These are phyloP conservation scores for Aphanomyces stellatus DNA, from an alignment of 352 stramenopile genomes.

Conservation along the genomic window DNA sequence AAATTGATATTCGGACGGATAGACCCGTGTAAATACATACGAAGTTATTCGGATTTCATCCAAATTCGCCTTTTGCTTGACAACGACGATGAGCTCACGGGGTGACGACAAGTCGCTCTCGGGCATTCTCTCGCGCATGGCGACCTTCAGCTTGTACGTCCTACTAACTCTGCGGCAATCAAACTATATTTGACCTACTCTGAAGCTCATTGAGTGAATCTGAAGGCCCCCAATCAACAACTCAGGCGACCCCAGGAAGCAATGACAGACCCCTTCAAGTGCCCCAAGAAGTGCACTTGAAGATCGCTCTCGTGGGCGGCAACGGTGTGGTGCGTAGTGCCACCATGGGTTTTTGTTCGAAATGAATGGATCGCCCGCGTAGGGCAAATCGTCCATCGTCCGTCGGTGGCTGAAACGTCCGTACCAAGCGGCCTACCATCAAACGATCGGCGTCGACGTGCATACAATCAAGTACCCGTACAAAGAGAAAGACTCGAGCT, in stretches of 20 bases:
- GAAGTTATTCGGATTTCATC: too few species aligned
- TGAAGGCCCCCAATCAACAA: constrained; percentile 22
- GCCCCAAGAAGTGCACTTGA: constrained; percentile 39
- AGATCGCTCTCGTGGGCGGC: constrained; percentile 74
- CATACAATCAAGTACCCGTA: constrained; percentile 37
- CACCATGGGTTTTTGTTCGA: neutral
- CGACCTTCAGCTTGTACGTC: constrained; percentile 15
- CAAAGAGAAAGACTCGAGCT: constrained; percentile 39
- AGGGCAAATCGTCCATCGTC: constrained; percentile 80
- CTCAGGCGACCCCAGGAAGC: constrained; percentile 22
- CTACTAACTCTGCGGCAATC: too few species aligned
- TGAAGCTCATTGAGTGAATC: constrained; percentile 16
- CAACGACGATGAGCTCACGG: too few species aligned
- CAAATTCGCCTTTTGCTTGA: neutral
- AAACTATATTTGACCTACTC: too few species aligned
- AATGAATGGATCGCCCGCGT: neutral
- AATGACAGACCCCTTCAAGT: too few species aligned
- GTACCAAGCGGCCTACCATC: constrained; percentile 57
- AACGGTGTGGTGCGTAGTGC: constrained; percentile 43
- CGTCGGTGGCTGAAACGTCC: constrained; percentile 63
- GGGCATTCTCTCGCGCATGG: constrained; percentile 36
- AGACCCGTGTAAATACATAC: neutral
- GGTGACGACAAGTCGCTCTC: constrained; percentile 21
- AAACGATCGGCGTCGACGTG: constrained; percentile 76
- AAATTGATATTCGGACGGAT: constrained; percentile 14